Evolutionary conservation across 2,329 filamentous ascomycete species (phyloP), one percentile per base, ranked within the genome.

Genomic region (Fusarium brachygibbosum): DNA sequence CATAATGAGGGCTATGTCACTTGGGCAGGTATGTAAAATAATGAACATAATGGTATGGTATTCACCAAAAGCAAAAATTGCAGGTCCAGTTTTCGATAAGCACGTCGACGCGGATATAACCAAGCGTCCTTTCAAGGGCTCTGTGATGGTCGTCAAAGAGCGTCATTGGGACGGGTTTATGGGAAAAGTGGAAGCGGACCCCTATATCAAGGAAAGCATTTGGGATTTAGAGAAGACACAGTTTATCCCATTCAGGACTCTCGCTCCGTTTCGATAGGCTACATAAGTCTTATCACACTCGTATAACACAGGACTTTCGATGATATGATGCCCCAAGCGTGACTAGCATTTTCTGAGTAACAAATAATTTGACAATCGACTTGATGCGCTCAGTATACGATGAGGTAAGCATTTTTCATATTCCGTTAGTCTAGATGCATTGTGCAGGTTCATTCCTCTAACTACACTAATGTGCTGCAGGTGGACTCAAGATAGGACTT

Each of bases 1-100:
- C 52, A 55, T 11, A 55, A 55, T 8, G 52, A 55, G 21, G 52
- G 52, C 32, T 55, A 55, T 17, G 52, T 55, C 32, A 45, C 23
- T 7, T 55, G 52, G 52, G 52, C 52, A 9, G 52, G 52, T 55
- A 38, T 6, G 40, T 23, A 23, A 38, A 13, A 10, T 9, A 28
- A 35, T 14, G 2, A 9, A 17, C 13, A 14, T 19, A 17, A 12
- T 16, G 17, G 21, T 17, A 6, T 29, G 29, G 8, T 40, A 9
- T n/a, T 55, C 4, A 46, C 8, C 8, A 13, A 29, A 7, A 28
- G 6, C 28, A 29, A 17, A 25, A 12, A n/a, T 37, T 2, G 2
- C 6, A 55, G 52, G 52, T 6, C 52, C 52, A 21, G 28, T 55
- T n/a, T 55, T 55, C 16, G 52, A 55, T 3, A 45, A 46, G 8